Evolutionary conservation across 441 rosid species (phyloP).

Genomic region (Biscutella laevigata): DNA sequence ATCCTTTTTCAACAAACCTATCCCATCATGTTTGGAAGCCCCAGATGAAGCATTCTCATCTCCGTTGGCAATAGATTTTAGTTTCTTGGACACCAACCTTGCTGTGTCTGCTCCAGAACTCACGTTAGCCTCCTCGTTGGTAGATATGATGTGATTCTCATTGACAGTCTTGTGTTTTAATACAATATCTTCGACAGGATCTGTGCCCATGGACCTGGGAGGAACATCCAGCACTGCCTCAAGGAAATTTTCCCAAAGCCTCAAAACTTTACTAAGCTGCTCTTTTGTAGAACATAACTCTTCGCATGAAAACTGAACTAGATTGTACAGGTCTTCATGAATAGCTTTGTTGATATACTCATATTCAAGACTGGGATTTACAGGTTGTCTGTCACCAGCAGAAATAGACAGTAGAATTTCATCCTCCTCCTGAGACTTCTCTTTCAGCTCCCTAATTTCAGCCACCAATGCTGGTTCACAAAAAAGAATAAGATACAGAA

Average conservation of each 20-base stretch:
- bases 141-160: conserved; percentile 33
- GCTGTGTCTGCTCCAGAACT: conserved; percentile 36
- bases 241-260: conserved; percentile 83
- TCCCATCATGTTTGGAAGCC: conserved; percentile 36
- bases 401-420: conserved; percentile 58
- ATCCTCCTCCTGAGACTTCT: conserved; percentile 63
- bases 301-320: conserved; percentile 79
- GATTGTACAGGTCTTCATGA: conserved; percentile 84
- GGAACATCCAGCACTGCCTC: conserved; percentile 71
- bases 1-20: conserved; percentile 40
- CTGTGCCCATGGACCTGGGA: conserved; percentile 39
- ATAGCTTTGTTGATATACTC: conserved; percentile 49
- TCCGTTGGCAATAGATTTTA: conserved; percentile 34
- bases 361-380: conserved; percentile 50
- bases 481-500: conserved; percentile 15
- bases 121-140: conserved; percentile 41
- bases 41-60: conserved; percentile 39
- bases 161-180: conserved; percentile 29
- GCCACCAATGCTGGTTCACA: conserved; percentile 61
- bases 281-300: conserved; percentile 89
- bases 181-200: conserved; percentile 42
- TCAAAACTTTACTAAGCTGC: conserved; percentile 68
- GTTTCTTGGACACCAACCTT: conserved; percentile 35
- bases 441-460: conserved; percentile 86
- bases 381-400: conserved; percentile 58